phyloP scores from a whole-genome alignment of 345 rosid species.

The Hibiscus syriacus region DNA sequence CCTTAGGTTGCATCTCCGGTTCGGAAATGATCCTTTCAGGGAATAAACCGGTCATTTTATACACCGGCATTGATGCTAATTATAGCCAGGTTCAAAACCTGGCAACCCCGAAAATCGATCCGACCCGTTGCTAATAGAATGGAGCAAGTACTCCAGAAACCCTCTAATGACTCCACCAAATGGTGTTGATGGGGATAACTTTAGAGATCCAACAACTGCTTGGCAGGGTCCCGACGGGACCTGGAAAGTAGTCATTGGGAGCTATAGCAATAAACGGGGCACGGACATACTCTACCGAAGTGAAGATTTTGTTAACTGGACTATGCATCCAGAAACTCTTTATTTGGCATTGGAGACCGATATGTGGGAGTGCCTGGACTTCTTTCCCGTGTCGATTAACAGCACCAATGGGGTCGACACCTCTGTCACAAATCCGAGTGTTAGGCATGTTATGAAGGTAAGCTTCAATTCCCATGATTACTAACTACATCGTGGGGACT shows the following conservation, averaged over 20 bases:
- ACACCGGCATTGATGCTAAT: constrained; percentile 44
- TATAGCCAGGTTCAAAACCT: constrained; percentile 51
- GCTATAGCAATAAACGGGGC: neutral
- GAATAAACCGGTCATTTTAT: constrained; percentile 44
- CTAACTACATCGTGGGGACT: constrained; percentile 45
- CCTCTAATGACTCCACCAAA: constrained; percentile 47
- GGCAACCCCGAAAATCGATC: constrained; percentile 47
- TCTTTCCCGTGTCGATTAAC: neutral
- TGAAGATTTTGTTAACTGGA: neutral
- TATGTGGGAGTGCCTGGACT: neutral
- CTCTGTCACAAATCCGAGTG: neutral
- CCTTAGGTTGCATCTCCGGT: constrained; percentile 53
- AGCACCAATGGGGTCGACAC: neutral
- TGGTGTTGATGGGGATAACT: constrained; percentile 28
- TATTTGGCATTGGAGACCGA: neutral
- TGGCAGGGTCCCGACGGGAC: neutral
- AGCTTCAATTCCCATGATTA: constrained; percentile 42
- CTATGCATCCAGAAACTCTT: neutral
- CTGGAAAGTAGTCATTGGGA: constrained; percentile 5
- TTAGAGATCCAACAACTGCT: constrained; percentile 31
- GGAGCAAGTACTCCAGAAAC: constrained; percentile 45
- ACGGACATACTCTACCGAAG: neutral
- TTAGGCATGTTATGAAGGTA: constrained; percentile 3
- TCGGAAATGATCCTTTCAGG: constrained; percentile 30
- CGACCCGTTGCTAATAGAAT: constrained; percentile 53